Percentiles rank a stretch among this genome's conserved stretches.
Evolutionary conservation across 768 basidiomycete species (phyloP).

Genomic region (Chalciporus chontae): DNA sequence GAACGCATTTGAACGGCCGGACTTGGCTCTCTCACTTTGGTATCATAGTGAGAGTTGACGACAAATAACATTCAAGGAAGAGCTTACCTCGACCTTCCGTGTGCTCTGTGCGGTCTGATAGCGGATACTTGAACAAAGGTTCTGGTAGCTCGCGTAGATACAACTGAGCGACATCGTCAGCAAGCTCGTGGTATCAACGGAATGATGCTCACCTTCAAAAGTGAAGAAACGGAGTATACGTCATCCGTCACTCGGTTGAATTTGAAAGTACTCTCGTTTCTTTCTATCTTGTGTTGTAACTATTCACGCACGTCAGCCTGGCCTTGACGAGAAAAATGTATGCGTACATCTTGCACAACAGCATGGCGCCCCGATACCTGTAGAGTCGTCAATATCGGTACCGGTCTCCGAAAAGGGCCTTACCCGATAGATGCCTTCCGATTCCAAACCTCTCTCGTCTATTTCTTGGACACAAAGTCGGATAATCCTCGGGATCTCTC

Average conservation of each 20-base stretch:
- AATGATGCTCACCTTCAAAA: constrained; percentile 63
- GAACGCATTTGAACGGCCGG: constrained; percentile 77
- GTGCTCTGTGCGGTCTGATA: constrained; percentile 79
- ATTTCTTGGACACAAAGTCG: constrained; percentile 79
- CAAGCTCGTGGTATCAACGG: not conserved
- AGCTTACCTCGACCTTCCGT: constrained; percentile 68
- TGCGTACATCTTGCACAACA: constrained; percentile 71
- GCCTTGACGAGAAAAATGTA: not conserved
- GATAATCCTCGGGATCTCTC: constrained; percentile 76
- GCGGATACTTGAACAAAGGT: constrained; percentile 77
- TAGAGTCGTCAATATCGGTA: constrained; percentile 3
- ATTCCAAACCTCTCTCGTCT: constrained; percentile 72
- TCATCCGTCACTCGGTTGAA: constrained; percentile 75
- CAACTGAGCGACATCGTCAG: constrained; percentile 39
- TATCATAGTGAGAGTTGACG: not conserved
- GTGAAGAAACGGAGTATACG: constrained; percentile 75
- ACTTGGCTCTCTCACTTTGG: constrained; percentile 50
- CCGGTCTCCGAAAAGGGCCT: constrained; percentile 15
- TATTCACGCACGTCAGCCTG: constrained; percentile 28
- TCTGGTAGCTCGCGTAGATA: constrained; percentile 89
- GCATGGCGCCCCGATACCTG: constrained; percentile 86
- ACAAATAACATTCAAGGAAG: not conserved
- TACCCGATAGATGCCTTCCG: constrained; percentile 81
- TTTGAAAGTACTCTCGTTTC: constrained; percentile 70
- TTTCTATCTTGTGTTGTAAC: constrained; percentile 86